phyloP scores from a whole-genome alignment of 176 grass and related monocot genomes.

The Melocanna baccifera region DNA sequence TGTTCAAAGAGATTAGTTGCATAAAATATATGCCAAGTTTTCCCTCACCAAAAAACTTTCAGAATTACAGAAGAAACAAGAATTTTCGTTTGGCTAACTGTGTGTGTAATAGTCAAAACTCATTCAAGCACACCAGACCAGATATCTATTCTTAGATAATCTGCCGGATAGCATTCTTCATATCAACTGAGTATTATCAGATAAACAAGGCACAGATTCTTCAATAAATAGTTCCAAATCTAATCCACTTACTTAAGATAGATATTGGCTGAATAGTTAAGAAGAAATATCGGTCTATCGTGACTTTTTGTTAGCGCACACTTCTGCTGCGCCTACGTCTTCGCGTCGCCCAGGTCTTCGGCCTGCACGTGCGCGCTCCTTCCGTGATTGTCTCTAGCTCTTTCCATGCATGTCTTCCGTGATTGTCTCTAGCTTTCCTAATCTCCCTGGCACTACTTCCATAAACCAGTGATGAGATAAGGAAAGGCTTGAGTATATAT shows the following conservation, averaged over 20 bases:
- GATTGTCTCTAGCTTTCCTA: too few relatives aligned
- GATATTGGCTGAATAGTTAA: not conserved
- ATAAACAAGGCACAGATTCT: not conserved
- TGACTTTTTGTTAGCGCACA: too few relatives aligned
- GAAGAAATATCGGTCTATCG: not conserved
- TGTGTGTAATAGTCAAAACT: not conserved
- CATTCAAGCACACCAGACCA: not conserved
- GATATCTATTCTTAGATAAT: not conserved
- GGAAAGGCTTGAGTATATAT: too few relatives aligned
- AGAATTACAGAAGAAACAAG: not conserved
- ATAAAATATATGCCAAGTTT: not conserved
- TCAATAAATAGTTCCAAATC: not conserved
- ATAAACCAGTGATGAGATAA: too few relatives aligned
- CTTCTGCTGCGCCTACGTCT: too few relatives aligned
- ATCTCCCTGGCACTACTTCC: too few relatives aligned
- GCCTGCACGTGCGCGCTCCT: too few relatives aligned
- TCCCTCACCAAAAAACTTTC: not conserved
- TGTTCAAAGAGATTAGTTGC: not conserved
- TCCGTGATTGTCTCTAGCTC: too few relatives aligned
- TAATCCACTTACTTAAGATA: not conserved
- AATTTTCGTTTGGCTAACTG: not conserved
- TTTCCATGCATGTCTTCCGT: too few relatives aligned
- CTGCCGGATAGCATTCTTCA: not conserved
- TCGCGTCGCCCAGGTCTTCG: too few relatives aligned
- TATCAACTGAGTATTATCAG: not conserved